Evolutionary conservation across 2,329 filamentous ascomycete genomes (phyloP).

Genomic region (Metarhizium guizhouense): DNA sequence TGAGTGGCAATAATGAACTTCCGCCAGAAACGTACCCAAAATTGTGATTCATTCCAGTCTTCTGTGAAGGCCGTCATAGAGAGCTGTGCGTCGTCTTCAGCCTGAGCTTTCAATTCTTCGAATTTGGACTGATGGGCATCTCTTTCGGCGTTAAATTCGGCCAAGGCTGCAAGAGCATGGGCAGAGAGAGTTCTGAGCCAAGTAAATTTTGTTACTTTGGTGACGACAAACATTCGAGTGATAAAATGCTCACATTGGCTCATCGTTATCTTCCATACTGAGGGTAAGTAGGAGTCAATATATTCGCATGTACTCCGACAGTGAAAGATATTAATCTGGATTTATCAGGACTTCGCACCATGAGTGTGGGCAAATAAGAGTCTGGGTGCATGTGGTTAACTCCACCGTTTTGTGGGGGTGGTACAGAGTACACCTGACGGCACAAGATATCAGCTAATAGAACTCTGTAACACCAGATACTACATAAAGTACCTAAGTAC

Average conservation of each 20-base stretch:
- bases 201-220: too few species aligned
- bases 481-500: too few species aligned
- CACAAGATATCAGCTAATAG: background rate
- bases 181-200: constrained; percentile 46
- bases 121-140: constrained; percentile 59
- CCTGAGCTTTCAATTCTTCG: constrained; percentile 53
- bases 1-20: background rate
- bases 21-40: constrained; percentile 52
- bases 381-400: background rate
- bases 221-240: background rate
- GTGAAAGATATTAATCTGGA: background rate
- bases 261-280: constrained; percentile 30
- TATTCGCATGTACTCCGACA: background rate
- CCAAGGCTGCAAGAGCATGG: constrained; percentile 57
- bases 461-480: too few species aligned
- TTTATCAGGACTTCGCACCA: too few species aligned
- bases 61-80: constrained; percentile 66
- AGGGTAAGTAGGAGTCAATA: background rate
- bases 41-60: constrained; percentile 78
- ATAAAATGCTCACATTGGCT: constrained; percentile 34
- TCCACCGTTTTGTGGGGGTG: background rate
- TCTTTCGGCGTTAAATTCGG: constrained; percentile 65
- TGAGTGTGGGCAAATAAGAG: background rate
- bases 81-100: constrained; percentile 41
- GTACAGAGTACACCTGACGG: background rate